A percentile compares a stretch with the other conserved stretches of the same genome.
Evolutionary conservation across 371 early-diverging fungal genomes (phyloP).

Genomic region (Lichtheimia ramosa): DNA sequence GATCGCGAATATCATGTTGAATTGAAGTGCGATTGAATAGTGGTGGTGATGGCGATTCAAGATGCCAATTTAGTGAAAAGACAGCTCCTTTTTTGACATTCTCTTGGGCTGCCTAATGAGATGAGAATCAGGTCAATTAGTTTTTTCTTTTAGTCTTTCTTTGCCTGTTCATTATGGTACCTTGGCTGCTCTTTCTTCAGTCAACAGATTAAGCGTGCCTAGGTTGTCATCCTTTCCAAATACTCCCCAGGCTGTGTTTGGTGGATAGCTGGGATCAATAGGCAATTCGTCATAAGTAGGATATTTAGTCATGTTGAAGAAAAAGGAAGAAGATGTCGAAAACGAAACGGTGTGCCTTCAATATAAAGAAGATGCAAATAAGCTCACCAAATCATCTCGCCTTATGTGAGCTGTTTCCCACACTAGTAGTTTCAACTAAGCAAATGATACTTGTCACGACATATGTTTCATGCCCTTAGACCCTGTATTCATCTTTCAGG

Average conservation of each 20-base stretch:
- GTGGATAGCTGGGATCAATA: constrained; percentile 21
- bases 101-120: constrained; percentile 20
- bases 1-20: constrained; percentile 19
- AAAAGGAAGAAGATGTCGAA: neutral
- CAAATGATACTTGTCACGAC: too few species aligned
- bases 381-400: too few species aligned
- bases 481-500: too few species aligned
- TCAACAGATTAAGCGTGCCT: constrained; percentile 44
- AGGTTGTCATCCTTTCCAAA: constrained; percentile 48
- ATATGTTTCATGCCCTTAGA: too few species aligned
- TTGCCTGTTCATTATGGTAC: constrained; percentile 12
- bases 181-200: constrained; percentile 27
- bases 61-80: constrained; percentile 41
- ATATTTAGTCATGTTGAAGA: constrained; percentile 8
- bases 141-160: neutral
- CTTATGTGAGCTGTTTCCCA: too few species aligned
- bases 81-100: constrained; percentile 21
- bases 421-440: too few species aligned
- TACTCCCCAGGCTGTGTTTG: constrained; percentile 40
- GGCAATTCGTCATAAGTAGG: constrained; percentile 24
- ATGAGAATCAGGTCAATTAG: neutral
- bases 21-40: constrained; percentile 28
- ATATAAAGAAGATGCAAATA: too few species aligned
- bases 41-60: constrained; percentile 27
- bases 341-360: too few species aligned